These are phyloP conservation scores for Begonia peltatifolia DNA, from an alignment of 306 rosid species.

Conservation along the genomic window DNA sequence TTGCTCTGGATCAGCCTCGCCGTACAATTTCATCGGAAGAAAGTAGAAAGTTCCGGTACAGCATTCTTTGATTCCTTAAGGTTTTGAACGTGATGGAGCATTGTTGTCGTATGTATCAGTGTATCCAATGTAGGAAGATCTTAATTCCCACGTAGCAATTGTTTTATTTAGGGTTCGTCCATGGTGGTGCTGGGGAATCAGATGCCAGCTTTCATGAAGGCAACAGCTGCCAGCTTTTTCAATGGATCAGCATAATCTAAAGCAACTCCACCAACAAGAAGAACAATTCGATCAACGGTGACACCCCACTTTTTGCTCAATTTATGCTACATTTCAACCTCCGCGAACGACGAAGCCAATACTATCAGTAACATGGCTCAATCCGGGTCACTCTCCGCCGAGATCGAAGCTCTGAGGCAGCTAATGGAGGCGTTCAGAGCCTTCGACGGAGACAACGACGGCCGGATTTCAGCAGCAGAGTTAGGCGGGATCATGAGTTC, in stretches of 20 bases:
- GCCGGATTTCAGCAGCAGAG: constrained; percentile 36
- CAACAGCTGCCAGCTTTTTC: too few species aligned
- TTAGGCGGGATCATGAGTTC: constrained; percentile 54
- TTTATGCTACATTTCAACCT: too few species aligned
- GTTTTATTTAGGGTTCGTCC: too few species aligned
- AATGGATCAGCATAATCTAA: too few species aligned
- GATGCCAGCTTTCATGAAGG: constrained; percentile 2
- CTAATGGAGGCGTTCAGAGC: constrained; percentile 52
- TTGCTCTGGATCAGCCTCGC: constrained; percentile 39
- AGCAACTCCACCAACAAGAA: too few species aligned
- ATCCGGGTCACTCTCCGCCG: constrained; percentile 21
- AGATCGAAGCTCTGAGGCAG: constrained; percentile 42
- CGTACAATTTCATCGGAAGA: constrained; percentile 19
- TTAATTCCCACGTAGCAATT: too few species aligned
- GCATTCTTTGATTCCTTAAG: too few species aligned
- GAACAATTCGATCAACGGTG: not conserved
- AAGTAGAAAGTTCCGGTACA: constrained; percentile 10
- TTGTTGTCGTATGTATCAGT: too few species aligned
- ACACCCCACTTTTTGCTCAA: too few species aligned
- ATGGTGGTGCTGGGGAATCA: not conserved
- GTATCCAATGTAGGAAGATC: too few species aligned
- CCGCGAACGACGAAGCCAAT: not conserved
- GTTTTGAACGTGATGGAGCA: too few species aligned
- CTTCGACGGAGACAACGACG: constrained; percentile 54
- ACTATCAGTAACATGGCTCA: constrained; percentile 23